Base-by-base conservation (phyloP, 495 filamentous ascomycete species). In the Xylaria venustula region DNA sequence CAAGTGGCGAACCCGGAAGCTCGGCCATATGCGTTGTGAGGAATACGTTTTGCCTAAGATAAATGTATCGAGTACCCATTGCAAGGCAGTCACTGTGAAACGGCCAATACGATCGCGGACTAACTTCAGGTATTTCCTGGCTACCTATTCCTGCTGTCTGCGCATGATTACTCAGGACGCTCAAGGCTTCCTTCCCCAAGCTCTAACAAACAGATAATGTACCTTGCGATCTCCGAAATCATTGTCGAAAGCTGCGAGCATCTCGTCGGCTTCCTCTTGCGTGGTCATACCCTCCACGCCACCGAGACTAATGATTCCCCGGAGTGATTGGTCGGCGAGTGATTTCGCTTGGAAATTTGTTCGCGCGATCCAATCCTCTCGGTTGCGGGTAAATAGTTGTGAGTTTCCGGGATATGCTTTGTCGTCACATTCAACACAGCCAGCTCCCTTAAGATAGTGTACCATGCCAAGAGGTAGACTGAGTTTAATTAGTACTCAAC, bases 281-380 rank as follows among this genome's bases (percentile, higher is more conserved):
- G 46, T 60, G 15, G 34, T 9, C 57, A 60, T 60, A 8, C 57
- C 57, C 34, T 60, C 47, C 17, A 60, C 47, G 4, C 57, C 57
- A 7, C 57, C 57, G 8, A 44, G n/a, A 7, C 20, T 20, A 2
- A 52, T 30, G 23, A 60, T 36, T 7, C 57, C 57, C 15, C 20
- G 22, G 0, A 52, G 25, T 25, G 57, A 30, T 44, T 60, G 57
- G 2, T 47, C 36, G 23, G n/a, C 15, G 2, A 60, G 34, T 11
- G 46, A 6, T 14, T 25, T 51, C 11, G 41, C 11, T 2, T 50
- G 47, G 7, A 36, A 7, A 34, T 60, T 60, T 15, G 17, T 52
- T 22, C 57, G 34, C 2, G 30, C n/a, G 4, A 22, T 52, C 48
- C 57, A 60, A 1, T 42, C 47, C 11, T 20, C 23, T 19, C 14